Evolutionary conservation across 352 stramenopile species (phyloP).

Genomic region (Phytophthora pinifolia): DNA sequence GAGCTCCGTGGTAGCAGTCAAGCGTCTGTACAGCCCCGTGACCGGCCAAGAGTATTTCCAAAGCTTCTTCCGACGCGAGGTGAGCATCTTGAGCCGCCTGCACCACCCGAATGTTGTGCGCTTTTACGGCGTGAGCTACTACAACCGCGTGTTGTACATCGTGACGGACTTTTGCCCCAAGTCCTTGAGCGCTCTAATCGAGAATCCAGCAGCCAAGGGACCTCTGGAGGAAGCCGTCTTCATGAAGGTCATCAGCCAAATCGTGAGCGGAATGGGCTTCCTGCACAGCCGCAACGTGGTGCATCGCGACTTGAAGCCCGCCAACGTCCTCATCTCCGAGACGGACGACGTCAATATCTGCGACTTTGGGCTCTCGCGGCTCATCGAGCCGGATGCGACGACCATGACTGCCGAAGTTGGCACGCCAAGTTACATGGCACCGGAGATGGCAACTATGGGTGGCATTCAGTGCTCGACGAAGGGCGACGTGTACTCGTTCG

Average conservation of each 20-base stretch:
- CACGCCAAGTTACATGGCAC: conserved; percentile 90
- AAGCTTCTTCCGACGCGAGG: conserved; percentile 89
- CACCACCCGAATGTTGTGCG: conserved; percentile 90
- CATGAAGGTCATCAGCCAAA: conserved; percentile 86
- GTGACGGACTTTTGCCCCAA: conserved; percentile 90
- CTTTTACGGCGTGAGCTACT: conserved; percentile 91
- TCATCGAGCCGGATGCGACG: conserved; percentile 85
- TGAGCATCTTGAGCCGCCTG: conserved; percentile 83
- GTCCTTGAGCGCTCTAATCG: conserved; percentile 78
- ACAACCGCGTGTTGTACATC: conserved; percentile 90
- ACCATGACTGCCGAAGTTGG: conserved; percentile 88
- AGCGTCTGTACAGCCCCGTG: conserved; percentile 86
- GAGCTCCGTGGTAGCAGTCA: conserved; percentile 86
- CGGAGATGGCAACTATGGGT: conserved; percentile 90
- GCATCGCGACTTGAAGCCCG: conserved; percentile 92
- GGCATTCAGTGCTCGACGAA: conserved; percentile 88
- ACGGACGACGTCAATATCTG: conserved; percentile 93
- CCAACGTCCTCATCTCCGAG: conserved; percentile 93
- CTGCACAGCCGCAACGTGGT: conserved; percentile 87
- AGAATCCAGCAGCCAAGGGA: conserved; percentile 70
- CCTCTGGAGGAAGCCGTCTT: conserved; percentile 72
- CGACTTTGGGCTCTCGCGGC: conserved; percentile 91
- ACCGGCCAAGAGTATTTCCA: conserved; percentile 90
- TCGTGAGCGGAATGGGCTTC: conserved; percentile 91
- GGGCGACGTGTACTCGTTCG: conserved; percentile 87